Evolutionary conservation across 768 basidiomycete genomes (phyloP).

Genomic region (Strobilomyces confusus): DNA sequence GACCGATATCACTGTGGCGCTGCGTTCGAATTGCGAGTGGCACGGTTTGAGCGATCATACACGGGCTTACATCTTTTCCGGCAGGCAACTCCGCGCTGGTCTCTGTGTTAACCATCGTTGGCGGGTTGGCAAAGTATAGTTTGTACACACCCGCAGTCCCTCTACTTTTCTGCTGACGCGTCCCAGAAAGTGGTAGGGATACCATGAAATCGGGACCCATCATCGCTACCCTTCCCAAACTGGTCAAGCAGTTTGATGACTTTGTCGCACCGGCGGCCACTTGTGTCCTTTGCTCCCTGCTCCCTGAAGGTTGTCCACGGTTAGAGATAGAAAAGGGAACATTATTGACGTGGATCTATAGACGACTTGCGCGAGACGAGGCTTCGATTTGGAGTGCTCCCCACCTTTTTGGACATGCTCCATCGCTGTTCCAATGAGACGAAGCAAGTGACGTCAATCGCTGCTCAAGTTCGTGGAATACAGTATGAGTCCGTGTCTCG

Average conservation of each 20-base stretch:
- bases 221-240: conserved; percentile 15
- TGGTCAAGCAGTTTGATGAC: conserved; percentile 23
- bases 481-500: conserved; percentile 6
- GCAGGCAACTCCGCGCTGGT: conserved; percentile 17
- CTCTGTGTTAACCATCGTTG: conserved; percentile 21
- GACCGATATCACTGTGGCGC: conserved; percentile 13
- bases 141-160: not conserved
- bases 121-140: conserved; percentile 15
- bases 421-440: conserved; percentile 18
- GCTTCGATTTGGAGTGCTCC: no score
- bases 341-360: conserved; percentile 5
- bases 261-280: no score
- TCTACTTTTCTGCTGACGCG: not conserved
- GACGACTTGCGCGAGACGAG: no score
- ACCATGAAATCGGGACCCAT: conserved; percentile 5
- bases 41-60: not conserved
- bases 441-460: conserved; percentile 9
- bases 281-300: conserved; percentile 25
- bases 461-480: conserved; percentile 16
- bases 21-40: conserved; percentile 18
- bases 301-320: conserved; percentile 19
- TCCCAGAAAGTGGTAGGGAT: conserved; percentile 5
- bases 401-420: no score
- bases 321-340: not conserved
- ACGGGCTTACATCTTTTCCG: conserved; percentile 1